These are phyloP conservation scores for Geotrichum candidum DNA, from an alignment of 1,139 yeast genomes.

Conservation along the genomic window DNA sequence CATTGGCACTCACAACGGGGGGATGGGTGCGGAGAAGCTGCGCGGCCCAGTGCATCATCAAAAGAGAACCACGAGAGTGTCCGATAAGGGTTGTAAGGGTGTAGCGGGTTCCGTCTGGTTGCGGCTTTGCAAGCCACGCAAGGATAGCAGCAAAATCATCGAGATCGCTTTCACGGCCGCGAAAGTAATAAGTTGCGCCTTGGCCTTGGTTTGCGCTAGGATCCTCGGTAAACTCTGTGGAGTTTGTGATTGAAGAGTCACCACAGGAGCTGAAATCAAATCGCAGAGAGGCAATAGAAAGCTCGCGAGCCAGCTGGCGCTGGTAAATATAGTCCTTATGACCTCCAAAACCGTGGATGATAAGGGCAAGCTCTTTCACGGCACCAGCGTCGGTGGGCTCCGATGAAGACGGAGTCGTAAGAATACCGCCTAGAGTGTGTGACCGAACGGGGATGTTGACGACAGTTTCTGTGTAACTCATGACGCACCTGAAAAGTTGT, in stretches of 20 bases:
- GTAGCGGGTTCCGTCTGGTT: background rate
- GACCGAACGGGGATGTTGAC: slow-evolving; percentile 1
- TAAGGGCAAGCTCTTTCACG: slow-evolving; percentile 7
- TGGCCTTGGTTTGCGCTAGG: background rate
- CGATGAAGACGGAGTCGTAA: slow-evolving; percentile 1
- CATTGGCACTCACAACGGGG: background rate
- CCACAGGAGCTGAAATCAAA: slow-evolving; percentile 18
- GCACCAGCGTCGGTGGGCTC: background rate
- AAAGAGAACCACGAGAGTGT: slow-evolving; percentile 17
- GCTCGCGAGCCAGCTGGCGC: slow-evolving; percentile 10
- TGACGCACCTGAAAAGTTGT: background rate
- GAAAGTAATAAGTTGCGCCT: background rate
- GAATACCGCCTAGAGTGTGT: slow-evolving; percentile 3
- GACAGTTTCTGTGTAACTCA: slow-evolving; percentile 1
- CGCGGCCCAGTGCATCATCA: slow-evolving; percentile 13
- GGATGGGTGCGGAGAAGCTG: background rate
- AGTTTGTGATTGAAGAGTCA: slow-evolving; percentile 6
- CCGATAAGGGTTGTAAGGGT: slow-evolving; percentile 7
- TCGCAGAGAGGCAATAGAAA: slow-evolving; percentile 9
- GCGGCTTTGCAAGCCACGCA: background rate
- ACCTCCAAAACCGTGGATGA: slow-evolving; percentile 18
- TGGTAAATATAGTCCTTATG: slow-evolving; percentile 19
- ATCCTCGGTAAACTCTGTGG: background rate
- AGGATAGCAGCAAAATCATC: slow-evolving; percentile 10
- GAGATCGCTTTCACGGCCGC: slow-evolving; percentile 12